Evolutionary conservation across 306 rosid species (phyloP).

Genomic region (Dryas octopetala): DNA sequence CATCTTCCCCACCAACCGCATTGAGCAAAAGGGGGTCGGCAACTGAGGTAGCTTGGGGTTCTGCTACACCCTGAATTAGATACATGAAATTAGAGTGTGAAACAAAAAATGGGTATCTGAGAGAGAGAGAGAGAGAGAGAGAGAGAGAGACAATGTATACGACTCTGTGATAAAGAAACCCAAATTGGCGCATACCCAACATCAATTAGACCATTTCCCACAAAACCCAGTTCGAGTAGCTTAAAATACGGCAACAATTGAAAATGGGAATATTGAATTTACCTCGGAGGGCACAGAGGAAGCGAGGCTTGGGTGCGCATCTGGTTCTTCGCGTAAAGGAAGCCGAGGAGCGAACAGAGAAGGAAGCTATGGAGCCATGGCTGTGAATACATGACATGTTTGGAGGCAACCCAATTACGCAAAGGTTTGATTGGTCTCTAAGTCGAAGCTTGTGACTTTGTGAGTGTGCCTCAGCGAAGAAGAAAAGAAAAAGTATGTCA

Average conservation of each 20-base stretch:
- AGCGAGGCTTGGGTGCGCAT: conserved; percentile 36
- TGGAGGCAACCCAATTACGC: conserved; percentile 4
- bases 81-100: neutral
- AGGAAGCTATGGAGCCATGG: conserved; percentile 41
- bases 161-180: conserved; percentile 17
- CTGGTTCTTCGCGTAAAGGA: conserved; percentile 29
- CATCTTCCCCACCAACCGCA: conserved; percentile 74
- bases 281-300: conserved; percentile 74
- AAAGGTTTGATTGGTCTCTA: neutral
- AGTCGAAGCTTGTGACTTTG: neutral
- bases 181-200: neutral
- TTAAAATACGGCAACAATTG: neutral
- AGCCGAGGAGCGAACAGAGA: conserved; percentile 37
- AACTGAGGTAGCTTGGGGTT: conserved; percentile 47
- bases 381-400: conserved; percentile 54
- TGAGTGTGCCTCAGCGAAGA: neutral
- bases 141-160: no score
- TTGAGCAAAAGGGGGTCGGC: conserved; percentile 79
- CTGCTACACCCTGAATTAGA: conserved; percentile 61
- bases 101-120: no score
- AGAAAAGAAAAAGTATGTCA: neutral
- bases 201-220: neutral
- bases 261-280: neutral
- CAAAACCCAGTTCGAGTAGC: neutral
- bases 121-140: no score